A percentile compares a stretch with the other conserved stretches of the same genome.
These are phyloP conservation scores for Leccinum uliginosum DNA, from an alignment of 768 basidiomycete genomes.

Conservation along the genomic window DNA sequence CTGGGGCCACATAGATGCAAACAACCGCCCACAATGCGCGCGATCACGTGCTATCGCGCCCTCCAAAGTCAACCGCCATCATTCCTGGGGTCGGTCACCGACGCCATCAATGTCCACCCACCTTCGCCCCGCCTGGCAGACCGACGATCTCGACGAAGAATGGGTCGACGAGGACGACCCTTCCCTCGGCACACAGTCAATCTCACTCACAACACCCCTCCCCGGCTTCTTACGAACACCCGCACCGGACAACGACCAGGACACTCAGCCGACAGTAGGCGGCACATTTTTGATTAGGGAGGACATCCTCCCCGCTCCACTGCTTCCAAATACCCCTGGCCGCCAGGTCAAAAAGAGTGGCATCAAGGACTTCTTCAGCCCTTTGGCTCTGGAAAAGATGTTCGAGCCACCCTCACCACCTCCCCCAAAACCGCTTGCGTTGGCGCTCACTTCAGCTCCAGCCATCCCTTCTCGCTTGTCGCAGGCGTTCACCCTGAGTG, in stretches of 20 bases:
- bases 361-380: conserved; percentile 84
- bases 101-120: conserved; percentile 7
- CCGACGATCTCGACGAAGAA: conserved; percentile 87
- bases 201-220: conserved; percentile 59
- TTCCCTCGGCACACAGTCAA: conserved; percentile 44
- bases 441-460: conserved; percentile 27
- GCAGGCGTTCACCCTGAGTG: conserved; percentile 32
- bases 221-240: conserved; percentile 46
- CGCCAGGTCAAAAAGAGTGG: conserved; percentile 48
- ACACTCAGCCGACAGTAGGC: conserved; percentile 31
- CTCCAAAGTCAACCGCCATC: conserved; percentile 2
- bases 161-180: conserved; percentile 66
- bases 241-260: conserved; percentile 28
- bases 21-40: conserved; percentile 15
- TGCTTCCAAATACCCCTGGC: conserved; percentile 66
- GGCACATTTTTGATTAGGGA: conserved; percentile 79
- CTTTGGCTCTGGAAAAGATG: conserved; percentile 83
- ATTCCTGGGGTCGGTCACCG: background rate
- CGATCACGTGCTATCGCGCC: conserved; percentile 29
- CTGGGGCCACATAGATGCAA: conserved; percentile 15
- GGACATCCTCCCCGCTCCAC: conserved; percentile 50
- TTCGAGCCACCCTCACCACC: conserved; percentile 92
- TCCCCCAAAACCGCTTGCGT: conserved; percentile 18
- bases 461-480: conserved; percentile 34
- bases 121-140: conserved; percentile 71